These are phyloP conservation scores for Magnolia sinica DNA, from an alignment of 164 flowering plant species.

Conservation along the genomic window DNA sequence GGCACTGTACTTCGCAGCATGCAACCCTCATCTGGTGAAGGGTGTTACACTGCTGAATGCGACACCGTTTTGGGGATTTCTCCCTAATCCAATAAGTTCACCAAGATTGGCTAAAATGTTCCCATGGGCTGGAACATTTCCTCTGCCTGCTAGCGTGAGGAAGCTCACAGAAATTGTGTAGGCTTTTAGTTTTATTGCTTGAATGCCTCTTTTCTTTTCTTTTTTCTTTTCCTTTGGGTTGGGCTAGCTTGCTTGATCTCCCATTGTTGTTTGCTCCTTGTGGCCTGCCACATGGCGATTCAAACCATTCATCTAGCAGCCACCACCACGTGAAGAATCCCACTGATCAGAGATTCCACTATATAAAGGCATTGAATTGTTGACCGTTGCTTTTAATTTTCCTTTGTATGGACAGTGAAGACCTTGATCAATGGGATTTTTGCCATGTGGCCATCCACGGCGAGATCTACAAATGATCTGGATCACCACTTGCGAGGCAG, in stretches of 20 bases:
- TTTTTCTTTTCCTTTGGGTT: background rate
- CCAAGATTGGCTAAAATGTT: slow-evolving; percentile 70
- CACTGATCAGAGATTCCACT: background rate
- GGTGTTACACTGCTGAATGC: slow-evolving; percentile 94
- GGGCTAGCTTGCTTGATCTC: background rate
- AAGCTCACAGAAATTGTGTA: slow-evolving; percentile 68
- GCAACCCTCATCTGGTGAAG: slow-evolving; percentile 74
- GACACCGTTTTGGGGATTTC: slow-evolving; percentile 97
- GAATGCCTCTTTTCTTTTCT: background rate
- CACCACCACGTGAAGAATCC: background rate
- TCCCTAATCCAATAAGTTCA: slow-evolving; percentile 77
- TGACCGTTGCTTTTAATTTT: background rate
- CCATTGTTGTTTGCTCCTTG: background rate
- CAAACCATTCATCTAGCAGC: background rate
- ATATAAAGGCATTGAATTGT: background rate
- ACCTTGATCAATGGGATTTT: background rate
- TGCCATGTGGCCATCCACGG: background rate
- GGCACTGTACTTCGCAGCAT: slow-evolving; percentile 83
- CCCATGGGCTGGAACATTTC: slow-evolving; percentile 95
- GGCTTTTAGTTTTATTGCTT: slow-evolving; percentile 18
- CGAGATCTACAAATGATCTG: too few species aligned
- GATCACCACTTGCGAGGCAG: too few species aligned
- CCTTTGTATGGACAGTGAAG: background rate
- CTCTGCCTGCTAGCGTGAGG: slow-evolving; percentile 65
- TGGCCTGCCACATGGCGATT: background rate